Evolutionary conservation across 1,284 basidiomycete genomes (phyloP).

Genomic region (Spongispora temasekensis): DNA sequence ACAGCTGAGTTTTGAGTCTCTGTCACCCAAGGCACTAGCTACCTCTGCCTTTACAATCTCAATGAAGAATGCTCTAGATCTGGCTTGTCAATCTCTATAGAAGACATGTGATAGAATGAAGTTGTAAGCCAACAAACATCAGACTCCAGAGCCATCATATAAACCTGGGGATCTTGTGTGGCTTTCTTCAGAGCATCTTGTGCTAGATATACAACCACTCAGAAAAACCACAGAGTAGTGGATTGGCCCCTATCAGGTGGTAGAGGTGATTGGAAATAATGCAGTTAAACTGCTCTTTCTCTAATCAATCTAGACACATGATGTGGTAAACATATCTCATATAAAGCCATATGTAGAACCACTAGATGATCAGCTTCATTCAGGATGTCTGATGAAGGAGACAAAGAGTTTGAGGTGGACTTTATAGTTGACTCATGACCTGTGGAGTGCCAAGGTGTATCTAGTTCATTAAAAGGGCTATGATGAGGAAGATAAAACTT

Average conservation of each 20-base stretch:
- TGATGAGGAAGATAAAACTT: too few species aligned
- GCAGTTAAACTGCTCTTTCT: neutral
- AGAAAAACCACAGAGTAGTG: neutral
- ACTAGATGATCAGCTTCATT: neutral
- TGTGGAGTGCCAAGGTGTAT: too few species aligned
- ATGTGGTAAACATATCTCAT: neutral
- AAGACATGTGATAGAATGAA: neutral
- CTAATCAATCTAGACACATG: neutral
- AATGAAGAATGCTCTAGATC: too few species aligned
- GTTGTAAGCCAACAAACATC: neutral
- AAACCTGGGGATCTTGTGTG: neutral
- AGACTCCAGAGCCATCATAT: too few species aligned
- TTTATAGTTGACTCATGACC: too few species aligned
- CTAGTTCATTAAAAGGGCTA: too few species aligned
- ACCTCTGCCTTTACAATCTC: too few species aligned
- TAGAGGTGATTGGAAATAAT: neutral
- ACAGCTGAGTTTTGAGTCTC: too few species aligned
- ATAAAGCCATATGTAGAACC: neutral
- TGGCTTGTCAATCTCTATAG: too few species aligned
- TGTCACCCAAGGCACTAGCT: too few species aligned
- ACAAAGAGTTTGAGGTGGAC: too few species aligned
- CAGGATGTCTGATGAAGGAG: too few species aligned
- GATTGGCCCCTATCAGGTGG: neutral
- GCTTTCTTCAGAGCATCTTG: neutral
- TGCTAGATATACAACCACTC: neutral